phyloP scores from a whole-genome alignment of 2,329 filamentous ascomycete species.

The Mariannaea elegans region DNA sequence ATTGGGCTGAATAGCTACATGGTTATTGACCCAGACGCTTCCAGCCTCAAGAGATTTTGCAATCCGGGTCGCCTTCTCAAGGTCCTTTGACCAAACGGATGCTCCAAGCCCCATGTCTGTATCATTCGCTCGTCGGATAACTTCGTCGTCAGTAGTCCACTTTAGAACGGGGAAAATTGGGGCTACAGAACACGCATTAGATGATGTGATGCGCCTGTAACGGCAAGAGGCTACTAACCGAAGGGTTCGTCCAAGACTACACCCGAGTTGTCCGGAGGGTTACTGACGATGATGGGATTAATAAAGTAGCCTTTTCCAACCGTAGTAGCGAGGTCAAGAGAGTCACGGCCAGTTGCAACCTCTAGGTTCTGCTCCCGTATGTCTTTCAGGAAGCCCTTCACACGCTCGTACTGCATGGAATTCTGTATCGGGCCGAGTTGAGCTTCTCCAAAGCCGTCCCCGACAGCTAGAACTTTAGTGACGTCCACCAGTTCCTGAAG shows the following conservation, averaged over 20 bases:
- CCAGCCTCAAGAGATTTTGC: constrained; percentile 63
- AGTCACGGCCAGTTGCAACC: not conserved
- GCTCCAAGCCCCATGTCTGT: constrained; percentile 61
- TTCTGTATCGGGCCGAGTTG: not conserved
- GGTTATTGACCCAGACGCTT: constrained; percentile 64
- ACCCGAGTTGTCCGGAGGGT: constrained; percentile 54
- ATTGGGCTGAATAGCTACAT: constrained; percentile 6
- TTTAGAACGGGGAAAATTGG: constrained; percentile 67
- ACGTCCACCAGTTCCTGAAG: not conserved
- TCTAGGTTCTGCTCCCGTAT: constrained; percentile 1
- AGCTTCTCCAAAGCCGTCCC: not conserved
- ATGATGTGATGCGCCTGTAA: fast-evolving
- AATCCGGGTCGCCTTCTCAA: constrained; percentile 57
- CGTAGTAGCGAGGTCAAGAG: not conserved
- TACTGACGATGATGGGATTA: constrained; percentile 30
- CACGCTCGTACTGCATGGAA: not conserved
- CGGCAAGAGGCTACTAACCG: constrained; percentile 38
- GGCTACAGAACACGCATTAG: not conserved
- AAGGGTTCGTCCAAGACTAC: constrained; percentile 62
- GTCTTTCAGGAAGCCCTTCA: too few species aligned
- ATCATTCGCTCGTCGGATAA: constrained; percentile 62
- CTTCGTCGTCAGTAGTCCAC: constrained; percentile 67
- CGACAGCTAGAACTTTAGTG: not conserved
- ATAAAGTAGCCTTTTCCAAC: constrained; percentile 29
- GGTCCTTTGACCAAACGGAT: constrained; percentile 64